phyloP scores from a whole-genome alignment of 1,284 basidiomycete species.

The Puccinia novopanici region DNA sequence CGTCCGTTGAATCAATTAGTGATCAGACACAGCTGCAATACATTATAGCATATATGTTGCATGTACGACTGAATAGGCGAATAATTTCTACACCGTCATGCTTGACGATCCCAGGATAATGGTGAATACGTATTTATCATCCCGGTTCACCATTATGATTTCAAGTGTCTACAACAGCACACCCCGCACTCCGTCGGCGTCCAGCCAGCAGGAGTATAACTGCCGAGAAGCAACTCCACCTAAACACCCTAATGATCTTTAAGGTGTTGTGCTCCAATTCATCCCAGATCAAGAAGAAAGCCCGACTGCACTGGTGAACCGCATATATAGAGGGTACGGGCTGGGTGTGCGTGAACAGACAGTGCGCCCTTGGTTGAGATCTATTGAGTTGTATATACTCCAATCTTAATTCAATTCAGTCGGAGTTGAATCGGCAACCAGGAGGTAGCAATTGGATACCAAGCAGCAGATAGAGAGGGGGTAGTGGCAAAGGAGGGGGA shows the following conservation, averaged over 20 bases:
- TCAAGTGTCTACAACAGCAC: not conserved
- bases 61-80: slow-evolving; percentile 9
- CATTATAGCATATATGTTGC: slow-evolving; percentile 15
- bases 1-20: slow-evolving; percentile 11
- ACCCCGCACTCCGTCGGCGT: too few species aligned
- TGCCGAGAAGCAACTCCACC: not conserved
- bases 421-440: slow-evolving; percentile 26
- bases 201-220: not conserved
- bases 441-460: slow-evolving; percentile 10
- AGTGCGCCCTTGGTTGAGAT: slow-evolving; percentile 11
- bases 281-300: not conserved
- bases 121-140: not conserved
- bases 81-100: slow-evolving; percentile 4
- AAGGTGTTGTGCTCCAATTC: not conserved
- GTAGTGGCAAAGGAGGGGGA: not conserved
- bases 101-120: slow-evolving; percentile 21
- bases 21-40: slow-evolving; percentile 9
- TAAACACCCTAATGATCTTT: not conserved
- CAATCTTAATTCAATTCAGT: slow-evolving; percentile 36
- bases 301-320: not conserved
- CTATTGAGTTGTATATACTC: slow-evolving; percentile 25
- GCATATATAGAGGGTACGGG: slow-evolving; percentile 8
- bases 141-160: not conserved
- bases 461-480: slow-evolving; percentile 28
- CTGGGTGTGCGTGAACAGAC: not conserved